Base-by-base conservation (phyloP, 2,329 filamentous ascomycete species). In the Xylaria sp. region DNA sequence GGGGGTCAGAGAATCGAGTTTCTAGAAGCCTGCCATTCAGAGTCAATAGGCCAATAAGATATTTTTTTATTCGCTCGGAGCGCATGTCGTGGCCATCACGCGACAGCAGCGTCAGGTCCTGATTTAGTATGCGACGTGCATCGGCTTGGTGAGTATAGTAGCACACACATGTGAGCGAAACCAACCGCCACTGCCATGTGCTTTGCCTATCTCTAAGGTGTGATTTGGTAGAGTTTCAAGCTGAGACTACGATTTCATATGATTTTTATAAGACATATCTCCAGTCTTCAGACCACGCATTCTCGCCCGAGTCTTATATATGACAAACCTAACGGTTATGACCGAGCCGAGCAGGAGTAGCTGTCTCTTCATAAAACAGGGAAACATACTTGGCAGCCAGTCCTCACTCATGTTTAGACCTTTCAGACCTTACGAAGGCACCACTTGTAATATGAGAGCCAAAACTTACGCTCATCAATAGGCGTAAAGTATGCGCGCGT, bases 161-260 rank as follows among this genome's bases (percentile, higher is more conserved):
- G 23, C 34, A 63, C 39, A 34, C n/a, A 37, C 10, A 39, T 9
- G 23, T 46, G 20, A 51, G 25, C 34, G 23, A 41, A 34, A 25
- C 18, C 8, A 20, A 52, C 48, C 41, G 23, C 18, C 37, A 55
- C 52, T 18, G n/a, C 62, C 41, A 57, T 32, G 41, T 58, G 62
- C 41, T 50, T 23, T 25, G 3, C 18, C 10, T n/a, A 51, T 48
- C 34, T 60, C 34, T n/a, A 41, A 60, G 32, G 39, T n/a, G 13
- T 48, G 39, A 50, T 48, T 6, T 18, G 23, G 12, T 34, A 10
- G 13, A 10, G 56, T 61, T 56, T 65, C 48, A 52, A 34, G 10
- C 46, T 65, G 37, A 69, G 63, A 58, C 56, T 61, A 41, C 32
- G 13, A 32, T 18, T 34, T 64, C 4, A 13, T 55, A 23, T 39